phyloP scores from a whole-genome alignment of 805 yeast genomes.

The Saccharomyces kudriavzevii region DNA sequence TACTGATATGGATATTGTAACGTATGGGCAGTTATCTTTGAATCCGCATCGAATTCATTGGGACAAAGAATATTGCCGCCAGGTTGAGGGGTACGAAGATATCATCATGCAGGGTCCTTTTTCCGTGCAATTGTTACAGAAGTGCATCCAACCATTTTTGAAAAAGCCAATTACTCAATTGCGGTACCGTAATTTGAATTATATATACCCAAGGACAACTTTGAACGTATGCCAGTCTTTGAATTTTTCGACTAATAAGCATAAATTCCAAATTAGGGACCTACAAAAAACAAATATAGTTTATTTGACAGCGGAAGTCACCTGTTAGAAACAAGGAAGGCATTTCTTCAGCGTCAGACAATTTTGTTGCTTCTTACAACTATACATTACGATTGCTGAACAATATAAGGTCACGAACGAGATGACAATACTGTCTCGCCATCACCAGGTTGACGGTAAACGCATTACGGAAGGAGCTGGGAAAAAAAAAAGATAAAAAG shows the following conservation, averaged over 20 bases:
- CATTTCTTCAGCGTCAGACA: not conserved
- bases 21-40: slow-evolving; percentile 69
- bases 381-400: not conserved
- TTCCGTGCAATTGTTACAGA: slow-evolving; percentile 50
- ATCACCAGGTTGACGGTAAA: not conserved
- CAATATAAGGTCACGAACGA: not conserved
- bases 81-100: slow-evolving; percentile 51
- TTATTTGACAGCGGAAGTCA: not conserved
- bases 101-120: slow-evolving; percentile 79
- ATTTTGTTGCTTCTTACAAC: not conserved
- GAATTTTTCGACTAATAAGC: not conserved
- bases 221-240: slow-evolving; percentile 15
- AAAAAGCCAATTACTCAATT: slow-evolving; percentile 23
- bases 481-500: not conserved
- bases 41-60: slow-evolving; percentile 83
- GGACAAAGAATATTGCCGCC: slow-evolving; percentile 45
- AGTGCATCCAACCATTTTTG: slow-evolving; percentile 36
- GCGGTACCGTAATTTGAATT: slow-evolving; percentile 37
- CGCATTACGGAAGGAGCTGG: not conserved
- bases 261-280: not conserved
- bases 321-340: not conserved
- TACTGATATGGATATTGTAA: slow-evolving; percentile 36
- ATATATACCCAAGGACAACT: slow-evolving; percentile 34
- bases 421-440: not conserved
- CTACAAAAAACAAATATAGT: not conserved